Evolutionary conservation across 306 rosid species (phyloP), one percentile per base, ranked within the genome.

Genomic region (Clitoria ternatea): DNA sequence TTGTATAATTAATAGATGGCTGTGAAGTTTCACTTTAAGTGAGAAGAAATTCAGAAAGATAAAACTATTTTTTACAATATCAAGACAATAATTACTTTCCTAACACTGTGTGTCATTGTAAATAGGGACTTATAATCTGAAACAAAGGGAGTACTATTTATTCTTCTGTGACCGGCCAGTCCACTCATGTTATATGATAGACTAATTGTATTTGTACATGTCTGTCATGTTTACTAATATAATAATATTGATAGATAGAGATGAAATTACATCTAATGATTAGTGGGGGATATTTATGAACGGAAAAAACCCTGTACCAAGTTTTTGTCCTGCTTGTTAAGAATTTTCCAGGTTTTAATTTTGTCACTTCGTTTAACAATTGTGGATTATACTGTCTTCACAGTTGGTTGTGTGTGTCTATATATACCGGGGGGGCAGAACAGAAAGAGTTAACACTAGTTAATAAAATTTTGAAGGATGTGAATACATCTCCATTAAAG

Each of bases 331-430:
- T 78, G 23, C 37, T 49, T 24, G 2, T 19, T 27, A 35, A 45
- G 69, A 35, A 40, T 61, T 61, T 14, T 61, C 33, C 4, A 60
- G 35, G 29, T 67, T 68, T 49, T 53, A 32, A n/a, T n/a, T n/a
- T 49, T 47, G 70, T 55, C 67, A 56, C 50, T 75, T 47, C 56
- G 15, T 66, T 37, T 52, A 50, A n/a, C 6, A 52, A 37, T 20
- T 43, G 18, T 59, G 47, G 39, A 42, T 65, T 59, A 33, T 48
- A 43, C 26, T 27, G 15, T 44, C 27, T 62, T 66, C 43, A 20
- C 45, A 47, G 65, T 76, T 3, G 6, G 29, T 17, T 11, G 4
- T 67, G 17, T 11, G 4, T 67, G 17, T 69, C 64, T 17, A 55
- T 50, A 26, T 61, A 8, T 45, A 62, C 63, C 48, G 66, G n/a